phyloP scores from a whole-genome alignment of 1,139 yeast genomes.

The Suhomyces coccinellae region DNA sequence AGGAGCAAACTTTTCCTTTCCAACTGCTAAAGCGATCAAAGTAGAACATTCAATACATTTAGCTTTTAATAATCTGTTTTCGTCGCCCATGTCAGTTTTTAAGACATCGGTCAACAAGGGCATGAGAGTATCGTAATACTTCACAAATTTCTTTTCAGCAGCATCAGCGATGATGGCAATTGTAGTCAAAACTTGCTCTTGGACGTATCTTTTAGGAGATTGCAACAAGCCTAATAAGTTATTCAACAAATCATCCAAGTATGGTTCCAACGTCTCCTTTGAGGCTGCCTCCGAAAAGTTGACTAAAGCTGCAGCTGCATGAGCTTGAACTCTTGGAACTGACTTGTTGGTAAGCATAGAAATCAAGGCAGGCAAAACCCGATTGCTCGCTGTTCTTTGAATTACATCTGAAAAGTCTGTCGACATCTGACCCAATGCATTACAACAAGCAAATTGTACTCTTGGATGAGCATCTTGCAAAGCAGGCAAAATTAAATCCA shows the following conservation, averaged over 20 bases:
- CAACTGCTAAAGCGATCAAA: conserved; percentile 94
- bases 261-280: conserved; percentile 85
- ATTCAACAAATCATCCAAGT: conserved; percentile 74
- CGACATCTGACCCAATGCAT: conserved; percentile 96
- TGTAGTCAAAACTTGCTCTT: conserved; percentile 94
- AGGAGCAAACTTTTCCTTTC: conserved; percentile 81
- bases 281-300: conserved; percentile 92
- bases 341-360: conserved; percentile 70
- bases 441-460: conserved; percentile 96
- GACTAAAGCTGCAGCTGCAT: conserved; percentile 97
- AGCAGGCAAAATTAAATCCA: conserved; percentile 82
- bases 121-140: conserved; percentile 94
- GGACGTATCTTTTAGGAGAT: conserved; percentile 88
- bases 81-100: conserved; percentile 75
- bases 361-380: conserved; percentile 84
- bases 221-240: conserved; percentile 68
- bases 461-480: conserved; percentile 84
- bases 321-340: conserved; percentile 93
- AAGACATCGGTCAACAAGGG: conserved; percentile 81
- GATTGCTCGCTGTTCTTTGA: conserved; percentile 76
- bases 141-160: conserved; percentile 85
- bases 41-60: conserved; percentile 96
- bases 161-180: conserved; percentile 98
- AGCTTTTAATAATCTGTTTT: conserved; percentile 79
- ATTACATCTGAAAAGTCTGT: conserved; percentile 92